Percentiles rank a stretch among this genome's conserved stretches.
Evolutionary conservation across 208 protist genomes (phyloP).

Genomic region (Leptomonas seymouri): DNA sequence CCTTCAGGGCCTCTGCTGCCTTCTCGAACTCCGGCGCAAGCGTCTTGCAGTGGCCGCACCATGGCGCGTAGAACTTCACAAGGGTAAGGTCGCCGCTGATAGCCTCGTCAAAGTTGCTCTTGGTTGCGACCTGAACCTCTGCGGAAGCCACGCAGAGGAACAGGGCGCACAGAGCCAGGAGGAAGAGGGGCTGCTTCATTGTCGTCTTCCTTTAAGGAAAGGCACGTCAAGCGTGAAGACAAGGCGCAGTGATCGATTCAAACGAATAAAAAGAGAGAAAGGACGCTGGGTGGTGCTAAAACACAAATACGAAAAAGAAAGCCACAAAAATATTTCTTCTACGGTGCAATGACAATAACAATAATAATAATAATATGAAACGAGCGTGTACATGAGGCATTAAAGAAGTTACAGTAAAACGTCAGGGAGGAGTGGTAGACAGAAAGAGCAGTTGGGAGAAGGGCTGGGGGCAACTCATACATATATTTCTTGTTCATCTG

Average conservation of each 20-base stretch:
- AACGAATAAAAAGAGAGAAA: too few relatives aligned
- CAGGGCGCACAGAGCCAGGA: slow-evolving; percentile 14
- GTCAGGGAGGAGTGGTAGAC: too few relatives aligned
- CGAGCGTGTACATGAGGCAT: too few relatives aligned
- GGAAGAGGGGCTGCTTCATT: slow-evolving; percentile 23
- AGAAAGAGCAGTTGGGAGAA: too few relatives aligned
- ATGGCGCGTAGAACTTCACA: slow-evolving; percentile 95
- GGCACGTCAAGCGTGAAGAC: too few relatives aligned
- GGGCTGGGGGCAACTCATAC: too few relatives aligned
- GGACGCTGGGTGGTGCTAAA: not conserved
- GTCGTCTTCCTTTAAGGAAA: not conserved
- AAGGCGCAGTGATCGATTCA: too few relatives aligned
- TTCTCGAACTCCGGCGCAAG: slow-evolving; percentile 88
- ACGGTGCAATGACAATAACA: not conserved
- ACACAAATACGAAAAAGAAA: too few relatives aligned
- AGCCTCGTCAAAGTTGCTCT: slow-evolving; percentile 66
- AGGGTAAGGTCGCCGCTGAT: slow-evolving; percentile 62
- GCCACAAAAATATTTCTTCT: too few relatives aligned
- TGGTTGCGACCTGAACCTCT: slow-evolving; percentile 59
- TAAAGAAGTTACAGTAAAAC: too few relatives aligned
- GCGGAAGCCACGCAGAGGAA: slow-evolving; percentile 34
- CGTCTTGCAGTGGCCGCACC: slow-evolving; percentile 96
- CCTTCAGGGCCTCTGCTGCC: slow-evolving; percentile 59
- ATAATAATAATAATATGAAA: not conserved
- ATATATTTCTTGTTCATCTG: too few relatives aligned